These are phyloP conservation scores for Citrus unshiu DNA, from an alignment of 345 rosid species.

Conservation along the genomic window DNA sequence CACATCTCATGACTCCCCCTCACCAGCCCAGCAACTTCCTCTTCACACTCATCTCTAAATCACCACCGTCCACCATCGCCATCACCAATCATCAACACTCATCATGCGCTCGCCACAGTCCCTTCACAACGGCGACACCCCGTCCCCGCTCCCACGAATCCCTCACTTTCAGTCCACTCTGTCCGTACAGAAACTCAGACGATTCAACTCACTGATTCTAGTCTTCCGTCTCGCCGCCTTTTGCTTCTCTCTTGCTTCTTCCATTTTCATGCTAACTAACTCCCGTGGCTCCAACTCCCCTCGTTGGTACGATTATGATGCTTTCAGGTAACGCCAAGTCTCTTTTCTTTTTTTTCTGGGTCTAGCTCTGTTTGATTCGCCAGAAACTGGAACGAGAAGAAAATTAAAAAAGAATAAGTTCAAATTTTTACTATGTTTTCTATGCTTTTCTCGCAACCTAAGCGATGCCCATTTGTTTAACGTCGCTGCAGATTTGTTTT, in stretches of 20 bases:
- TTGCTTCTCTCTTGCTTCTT: constrained; percentile 75
- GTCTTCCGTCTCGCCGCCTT: constrained; percentile 73
- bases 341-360: not conserved
- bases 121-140: constrained; percentile 61
- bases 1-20: constrained; percentile 16
- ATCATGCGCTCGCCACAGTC: constrained; percentile 69
- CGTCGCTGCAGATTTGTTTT: constrained; percentile 51
- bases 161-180: constrained; percentile 71
- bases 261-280: constrained; percentile 86
- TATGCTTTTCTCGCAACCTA: not conserved
- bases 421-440: not conserved
- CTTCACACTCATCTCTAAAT: not conserved
- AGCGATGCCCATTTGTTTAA: not conserved
- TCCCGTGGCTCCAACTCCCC: constrained; percentile 53
- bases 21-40: not conserved
- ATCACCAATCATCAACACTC: not conserved
- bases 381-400: not conserved
- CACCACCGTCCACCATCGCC: constrained; percentile 5
- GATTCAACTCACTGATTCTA: constrained; percentile 74
- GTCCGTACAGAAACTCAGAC: constrained; percentile 68
- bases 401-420: not conserved
- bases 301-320: constrained; percentile 85
- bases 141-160: constrained; percentile 38
- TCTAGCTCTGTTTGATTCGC: constrained; percentile 1
- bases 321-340: constrained; percentile 59